Evolutionary conservation across 805 yeast species (phyloP).

Genomic region (Candida oleophila): DNA sequence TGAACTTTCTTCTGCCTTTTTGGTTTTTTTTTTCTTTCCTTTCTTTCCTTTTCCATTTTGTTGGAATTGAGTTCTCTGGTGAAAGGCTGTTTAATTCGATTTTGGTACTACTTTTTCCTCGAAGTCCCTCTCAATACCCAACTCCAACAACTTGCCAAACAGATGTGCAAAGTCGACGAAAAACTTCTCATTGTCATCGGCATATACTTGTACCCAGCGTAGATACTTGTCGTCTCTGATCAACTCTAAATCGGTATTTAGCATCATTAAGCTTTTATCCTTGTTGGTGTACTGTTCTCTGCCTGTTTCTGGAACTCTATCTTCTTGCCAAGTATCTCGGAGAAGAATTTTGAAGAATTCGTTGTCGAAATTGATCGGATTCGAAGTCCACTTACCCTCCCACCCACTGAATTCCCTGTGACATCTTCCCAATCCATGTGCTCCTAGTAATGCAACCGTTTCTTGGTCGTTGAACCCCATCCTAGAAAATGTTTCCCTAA

Average conservation of each 20-base stretch:
- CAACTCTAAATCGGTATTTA: slow-evolving; percentile 76
- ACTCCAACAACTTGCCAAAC: slow-evolving; percentile 69
- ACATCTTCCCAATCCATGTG: slow-evolving; percentile 76
- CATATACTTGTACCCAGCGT: slow-evolving; percentile 64
- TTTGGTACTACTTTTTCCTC: slow-evolving; percentile 11
- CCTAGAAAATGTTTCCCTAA: slow-evolving; percentile 44
- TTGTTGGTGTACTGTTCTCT: slow-evolving; percentile 53
- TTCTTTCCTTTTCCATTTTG: too few relatives aligned
- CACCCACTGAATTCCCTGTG: slow-evolving; percentile 71
- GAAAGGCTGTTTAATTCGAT: too few relatives aligned
- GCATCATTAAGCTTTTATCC: slow-evolving; percentile 77
- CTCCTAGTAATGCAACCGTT: slow-evolving; percentile 70
- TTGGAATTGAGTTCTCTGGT: too few relatives aligned
- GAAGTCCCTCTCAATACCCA: slow-evolving; percentile 53
- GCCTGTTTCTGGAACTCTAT: slow-evolving; percentile 52
- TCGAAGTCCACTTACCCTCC: slow-evolving; percentile 90
- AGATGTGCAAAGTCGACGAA: slow-evolving; percentile 64
- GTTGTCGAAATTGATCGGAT: slow-evolving; percentile 72
- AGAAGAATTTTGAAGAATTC: slow-evolving; percentile 51
- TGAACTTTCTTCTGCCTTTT: too few relatives aligned
- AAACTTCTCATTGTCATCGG: slow-evolving; percentile 61
- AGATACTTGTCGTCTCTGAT: slow-evolving; percentile 59
- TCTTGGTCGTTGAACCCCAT: slow-evolving; percentile 69
- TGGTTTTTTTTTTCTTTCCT: too few relatives aligned
- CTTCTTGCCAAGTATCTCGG: slow-evolving; percentile 50